phyloP scores from a whole-genome alignment of 2,329 filamentous ascomycete genomes.

The Leptographium radiaticola region DNA sequence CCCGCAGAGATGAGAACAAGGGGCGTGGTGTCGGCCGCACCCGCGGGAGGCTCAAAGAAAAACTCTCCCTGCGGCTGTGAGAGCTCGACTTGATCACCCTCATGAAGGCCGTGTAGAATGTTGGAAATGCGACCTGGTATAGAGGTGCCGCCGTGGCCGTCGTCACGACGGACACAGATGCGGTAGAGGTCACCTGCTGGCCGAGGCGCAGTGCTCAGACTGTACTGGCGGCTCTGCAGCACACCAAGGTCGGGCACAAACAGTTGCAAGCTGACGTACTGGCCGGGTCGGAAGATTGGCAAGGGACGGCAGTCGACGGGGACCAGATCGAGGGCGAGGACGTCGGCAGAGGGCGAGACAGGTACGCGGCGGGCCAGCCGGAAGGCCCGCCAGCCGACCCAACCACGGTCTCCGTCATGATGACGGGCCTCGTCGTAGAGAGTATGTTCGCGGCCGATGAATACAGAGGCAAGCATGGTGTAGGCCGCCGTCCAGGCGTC shows the following conservation, averaged over 20 bases:
- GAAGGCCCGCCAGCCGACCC: constrained; percentile 38
- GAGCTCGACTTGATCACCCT: constrained; percentile 40
- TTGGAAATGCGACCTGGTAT: constrained; percentile 39
- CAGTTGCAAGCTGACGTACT: constrained; percentile 57
- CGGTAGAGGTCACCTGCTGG: constrained; percentile 48
- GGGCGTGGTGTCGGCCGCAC: constrained; percentile 30
- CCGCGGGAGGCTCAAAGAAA: constrained; percentile 37
- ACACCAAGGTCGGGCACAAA: constrained; percentile 49
- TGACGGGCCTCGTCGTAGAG: constrained; percentile 35
- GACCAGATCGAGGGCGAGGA: constrained; percentile 58
- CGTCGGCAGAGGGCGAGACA: constrained; percentile 43
- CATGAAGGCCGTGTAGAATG: constrained; percentile 34
- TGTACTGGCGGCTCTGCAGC: constrained; percentile 63
- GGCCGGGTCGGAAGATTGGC: constrained; percentile 53
- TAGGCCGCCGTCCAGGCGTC: constrained; percentile 65
- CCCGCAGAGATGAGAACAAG: constrained; percentile 55
- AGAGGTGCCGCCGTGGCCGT: constrained; percentile 20
- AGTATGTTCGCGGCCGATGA: constrained; percentile 50
- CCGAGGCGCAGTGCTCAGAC: constrained; percentile 45
- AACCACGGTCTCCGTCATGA: constrained; percentile 21
- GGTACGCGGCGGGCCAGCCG: constrained; percentile 42
- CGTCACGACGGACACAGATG: constrained; percentile 59
- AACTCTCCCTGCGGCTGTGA: constrained; percentile 48
- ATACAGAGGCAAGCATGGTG: constrained; percentile 54
- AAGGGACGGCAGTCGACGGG: constrained; percentile 46